phyloP scores from a whole-genome alignment of 805 yeast species.

The Sugiyamaella americana region DNA sequence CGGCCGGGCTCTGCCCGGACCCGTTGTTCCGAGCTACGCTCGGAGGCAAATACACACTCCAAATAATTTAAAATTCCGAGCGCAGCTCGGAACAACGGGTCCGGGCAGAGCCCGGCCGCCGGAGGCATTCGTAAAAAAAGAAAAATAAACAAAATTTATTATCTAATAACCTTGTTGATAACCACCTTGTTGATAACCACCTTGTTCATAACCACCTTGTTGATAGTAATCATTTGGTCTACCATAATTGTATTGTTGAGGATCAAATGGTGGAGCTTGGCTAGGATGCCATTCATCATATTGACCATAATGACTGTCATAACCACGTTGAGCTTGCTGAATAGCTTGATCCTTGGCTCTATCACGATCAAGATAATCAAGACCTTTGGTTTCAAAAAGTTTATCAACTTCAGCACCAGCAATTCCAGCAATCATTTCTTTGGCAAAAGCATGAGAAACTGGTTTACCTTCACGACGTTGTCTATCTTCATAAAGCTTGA shows the following conservation, averaged over 20 bases:
- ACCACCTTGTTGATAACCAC: conserved; percentile 7
- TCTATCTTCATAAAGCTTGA: conserved; percentile 20
- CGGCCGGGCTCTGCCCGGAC: neutral
- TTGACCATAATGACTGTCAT: conserved; percentile 22
- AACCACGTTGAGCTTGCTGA: conserved; percentile 19
- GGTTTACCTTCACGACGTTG: conserved; percentile 24
- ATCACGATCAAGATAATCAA: conserved; percentile 22
- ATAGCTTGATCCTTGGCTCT: conserved; percentile 19
- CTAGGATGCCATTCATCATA: conserved; percentile 14
- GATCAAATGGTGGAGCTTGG: conserved; percentile 19
- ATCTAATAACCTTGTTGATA: conserved; percentile 1
- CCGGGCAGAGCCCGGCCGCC: neutral
- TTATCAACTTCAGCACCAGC: conserved; percentile 27
- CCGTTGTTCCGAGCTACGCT: neutral
- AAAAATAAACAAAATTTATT: too few relatives aligned
- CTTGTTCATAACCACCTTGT: conserved; percentile 1
- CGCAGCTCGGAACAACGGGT: neutral
- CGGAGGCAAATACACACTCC: neutral
- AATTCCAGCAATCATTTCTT: conserved; percentile 23
- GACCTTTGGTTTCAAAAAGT: conserved; percentile 24
- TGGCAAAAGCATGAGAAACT: conserved; percentile 23
- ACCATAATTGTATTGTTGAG: conserved; percentile 18
- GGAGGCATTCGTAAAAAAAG: neutral
- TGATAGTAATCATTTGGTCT: conserved; percentile 4
- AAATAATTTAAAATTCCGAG: neutral